Conservation (phyloP, 2,329 filamentous ascomycete genomes). For the Aspergillus costaricaensis region DNA sequence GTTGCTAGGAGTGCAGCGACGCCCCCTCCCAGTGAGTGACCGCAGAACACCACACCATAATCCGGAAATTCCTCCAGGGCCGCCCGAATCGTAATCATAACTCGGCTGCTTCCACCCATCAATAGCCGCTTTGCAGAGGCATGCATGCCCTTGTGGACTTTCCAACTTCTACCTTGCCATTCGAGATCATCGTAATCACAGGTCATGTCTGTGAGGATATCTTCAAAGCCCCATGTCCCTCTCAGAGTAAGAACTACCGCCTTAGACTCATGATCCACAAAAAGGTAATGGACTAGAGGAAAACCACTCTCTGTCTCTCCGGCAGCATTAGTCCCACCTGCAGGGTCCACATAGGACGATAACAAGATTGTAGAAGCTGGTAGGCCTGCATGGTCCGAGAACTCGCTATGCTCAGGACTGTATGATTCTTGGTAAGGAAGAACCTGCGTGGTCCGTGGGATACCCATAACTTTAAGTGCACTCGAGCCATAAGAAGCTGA, state of each 20-base stretch:
- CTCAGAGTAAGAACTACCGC: constrained; percentile 72
- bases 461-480: constrained; percentile 51
- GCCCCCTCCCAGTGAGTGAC: constrained; percentile 69
- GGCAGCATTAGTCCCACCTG: constrained; percentile 66
- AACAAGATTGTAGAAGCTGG: constrained; percentile 56
- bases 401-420: constrained; percentile 49
- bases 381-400: constrained; percentile 48
- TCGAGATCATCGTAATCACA: constrained; percentile 67
- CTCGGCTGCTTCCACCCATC: constrained; percentile 66
- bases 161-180: constrained; percentile 65
- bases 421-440: constrained; percentile 35
- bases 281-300: constrained; percentile 72
- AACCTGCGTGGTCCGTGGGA: constrained; percentile 35
- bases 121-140: constrained; percentile 69
- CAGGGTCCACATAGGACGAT: constrained; percentile 69
- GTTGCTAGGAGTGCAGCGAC: constrained; percentile 71
- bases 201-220: constrained; percentile 72
- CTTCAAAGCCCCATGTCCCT: constrained; percentile 72
- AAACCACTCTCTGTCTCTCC: constrained; percentile 67
- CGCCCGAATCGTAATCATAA: constrained; percentile 66
- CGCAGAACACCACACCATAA: constrained; percentile 70
- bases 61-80: constrained; percentile 67
- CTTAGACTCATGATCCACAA: constrained; percentile 69
- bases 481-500: constrained; percentile 51
- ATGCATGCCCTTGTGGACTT: constrained; percentile 74